Percentiles rank a stretch among this genome's conserved stretches.
phyloP scores from a whole-genome alignment of 2,329 filamentous ascomycete genomes.

The Penicillium sp. region DNA sequence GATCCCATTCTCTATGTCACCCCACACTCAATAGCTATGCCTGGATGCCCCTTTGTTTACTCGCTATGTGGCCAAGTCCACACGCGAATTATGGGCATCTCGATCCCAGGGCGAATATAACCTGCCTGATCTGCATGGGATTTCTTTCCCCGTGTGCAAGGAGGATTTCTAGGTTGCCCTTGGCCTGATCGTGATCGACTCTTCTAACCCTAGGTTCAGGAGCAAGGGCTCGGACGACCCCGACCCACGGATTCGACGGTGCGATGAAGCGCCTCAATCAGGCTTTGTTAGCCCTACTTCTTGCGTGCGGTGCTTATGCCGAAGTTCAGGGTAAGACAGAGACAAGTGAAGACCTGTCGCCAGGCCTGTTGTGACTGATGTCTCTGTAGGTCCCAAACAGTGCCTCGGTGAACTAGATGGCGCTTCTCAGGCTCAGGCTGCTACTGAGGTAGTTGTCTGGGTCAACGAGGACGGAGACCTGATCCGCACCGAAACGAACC shows the following conservation, averaged over 20 bases:
- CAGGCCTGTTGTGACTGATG: slow-evolving; percentile 26
- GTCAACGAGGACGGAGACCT: slow-evolving; percentile 64
- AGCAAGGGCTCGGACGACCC: slow-evolving; percentile 11
- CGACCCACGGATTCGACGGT: not conserved
- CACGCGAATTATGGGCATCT: slow-evolving; percentile 1
- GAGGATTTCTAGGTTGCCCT: slow-evolving; percentile 18
- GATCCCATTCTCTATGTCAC: slow-evolving; percentile 31
- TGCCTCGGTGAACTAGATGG: slow-evolving; percentile 42
- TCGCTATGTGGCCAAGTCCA: slow-evolving; percentile 9
- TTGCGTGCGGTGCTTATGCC: slow-evolving; percentile 27
- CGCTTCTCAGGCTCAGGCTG: slow-evolving; percentile 46
- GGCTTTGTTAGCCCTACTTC: slow-evolving; percentile 21
- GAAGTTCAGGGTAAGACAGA: slow-evolving; percentile 35
- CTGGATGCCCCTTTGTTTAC: slow-evolving; percentile 25
- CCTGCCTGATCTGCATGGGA: slow-evolving; percentile 29
- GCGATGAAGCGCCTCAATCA: slow-evolving; percentile 27
- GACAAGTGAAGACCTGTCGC: not conserved
- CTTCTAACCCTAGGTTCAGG: slow-evolving; percentile 20
- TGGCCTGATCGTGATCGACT: slow-evolving; percentile 16
- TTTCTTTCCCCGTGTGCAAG: slow-evolving; percentile 9
- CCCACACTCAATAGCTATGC: slow-evolving; percentile 26
- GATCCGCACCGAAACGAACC: slow-evolving; percentile 50
- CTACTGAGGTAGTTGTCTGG: slow-evolving; percentile 63
- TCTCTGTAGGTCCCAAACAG: slow-evolving; percentile 8
- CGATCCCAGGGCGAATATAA: slow-evolving; percentile 24